Conservation (phyloP, 441 rosid species). For the Erodium trifolium region DNA sequence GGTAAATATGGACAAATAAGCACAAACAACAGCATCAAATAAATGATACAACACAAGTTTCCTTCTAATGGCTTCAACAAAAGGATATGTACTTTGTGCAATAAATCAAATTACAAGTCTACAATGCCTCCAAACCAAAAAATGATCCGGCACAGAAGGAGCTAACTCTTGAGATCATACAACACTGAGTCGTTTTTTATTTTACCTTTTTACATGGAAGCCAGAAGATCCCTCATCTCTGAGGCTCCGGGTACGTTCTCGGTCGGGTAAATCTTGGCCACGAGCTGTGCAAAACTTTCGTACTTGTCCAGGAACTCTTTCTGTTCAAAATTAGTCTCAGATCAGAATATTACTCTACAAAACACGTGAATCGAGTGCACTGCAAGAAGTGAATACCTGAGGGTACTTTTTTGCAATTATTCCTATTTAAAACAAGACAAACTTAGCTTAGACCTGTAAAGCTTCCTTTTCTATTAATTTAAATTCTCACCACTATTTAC, state of each 20-base stretch:
- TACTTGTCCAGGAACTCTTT: slow-evolving; percentile 95
- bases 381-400: background rate
- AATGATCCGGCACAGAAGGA: background rate
- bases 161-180: background rate
- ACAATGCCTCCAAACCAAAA: background rate
- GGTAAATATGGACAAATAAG: background rate
- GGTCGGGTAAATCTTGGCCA: slow-evolving; percentile 73
- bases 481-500: background rate
- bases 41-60: background rate
- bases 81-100: background rate
- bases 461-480: background rate
- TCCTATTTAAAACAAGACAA: background rate
- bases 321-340: slow-evolving; percentile 35
- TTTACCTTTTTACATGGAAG: slow-evolving; percentile 51
- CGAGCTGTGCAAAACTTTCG: slow-evolving; percentile 79
- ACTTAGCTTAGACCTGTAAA: background rate
- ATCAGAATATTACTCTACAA: background rate
- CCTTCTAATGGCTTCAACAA: background rate
- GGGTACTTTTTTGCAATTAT: no score
- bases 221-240: slow-evolving; percentile 79
- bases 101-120: background rate
- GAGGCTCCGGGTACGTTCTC: slow-evolving; percentile 61
- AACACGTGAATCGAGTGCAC: background rate
- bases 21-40: background rate
- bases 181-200: background rate